Evolutionary conservation across 768 basidiomycete genomes (phyloP).

Genomic region (Suillus brevipes): DNA sequence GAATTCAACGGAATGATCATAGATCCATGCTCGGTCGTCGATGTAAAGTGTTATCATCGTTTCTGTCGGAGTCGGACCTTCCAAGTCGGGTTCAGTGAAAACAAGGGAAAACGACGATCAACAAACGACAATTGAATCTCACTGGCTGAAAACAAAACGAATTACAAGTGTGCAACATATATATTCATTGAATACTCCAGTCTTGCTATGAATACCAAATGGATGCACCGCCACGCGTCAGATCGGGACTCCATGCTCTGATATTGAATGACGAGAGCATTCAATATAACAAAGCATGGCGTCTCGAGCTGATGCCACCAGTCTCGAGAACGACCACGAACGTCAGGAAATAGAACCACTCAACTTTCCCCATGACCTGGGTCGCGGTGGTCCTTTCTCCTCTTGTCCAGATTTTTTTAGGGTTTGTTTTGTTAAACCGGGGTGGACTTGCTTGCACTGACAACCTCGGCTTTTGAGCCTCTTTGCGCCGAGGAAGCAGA

Average conservation of each 20-base stretch:
- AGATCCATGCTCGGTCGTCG: too few species aligned
- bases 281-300: neutral
- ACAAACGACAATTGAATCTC: too few species aligned
- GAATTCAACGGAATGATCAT: too few species aligned
- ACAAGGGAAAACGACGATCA: too few species aligned
- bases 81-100: too few species aligned
- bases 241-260: neutral
- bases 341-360: neutral
- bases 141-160: too few species aligned
- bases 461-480: neutral
- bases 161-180: too few species aligned
- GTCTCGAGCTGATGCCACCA: neutral
- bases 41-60: too few species aligned
- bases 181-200: too few species aligned
- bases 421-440: neutral
- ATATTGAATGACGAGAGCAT: neutral
- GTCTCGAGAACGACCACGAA: neutral
- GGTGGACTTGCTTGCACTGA: neutral
- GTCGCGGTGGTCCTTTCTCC: neutral
- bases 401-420: neutral
- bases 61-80: too few species aligned
- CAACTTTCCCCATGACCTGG: neutral
- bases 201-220: too few species aligned
- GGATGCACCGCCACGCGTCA: neutral
- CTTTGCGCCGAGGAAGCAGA: constrained; percentile 1